Evolutionary conservation across 2,329 filamentous ascomycete species (phyloP), one percentile per base, ranked within the genome.

Genomic region (Xylaria polymorpha): DNA sequence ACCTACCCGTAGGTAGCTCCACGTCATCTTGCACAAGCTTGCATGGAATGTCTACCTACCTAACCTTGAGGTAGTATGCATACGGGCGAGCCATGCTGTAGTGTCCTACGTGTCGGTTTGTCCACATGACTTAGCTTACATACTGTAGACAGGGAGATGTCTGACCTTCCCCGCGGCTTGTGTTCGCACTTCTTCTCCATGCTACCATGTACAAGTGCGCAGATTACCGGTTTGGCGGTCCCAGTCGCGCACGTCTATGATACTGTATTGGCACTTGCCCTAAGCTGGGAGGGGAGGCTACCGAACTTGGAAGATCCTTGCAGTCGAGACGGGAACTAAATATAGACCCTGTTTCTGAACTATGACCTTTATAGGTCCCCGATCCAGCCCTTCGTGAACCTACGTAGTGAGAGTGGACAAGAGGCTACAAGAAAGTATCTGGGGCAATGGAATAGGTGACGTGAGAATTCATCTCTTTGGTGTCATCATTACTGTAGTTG

Each of bases 31-130:
- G 64, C 61, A 53, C 66, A 35, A 60, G 51, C 57, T 32, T 35
- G 25, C 46, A 62, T 57, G 58, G 20, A 20, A 44, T 50, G 41
- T 43, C n/a, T 55, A 43, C 53, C 44, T 53, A 43, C 53, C 44
- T 53, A 35, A 29, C 51, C 18, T 43, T 32, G 48, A 61, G 50
- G 67, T 70, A 56, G 64, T 12, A 70, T 70, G 70, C 67, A 71
- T 67, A 46, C 22, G 41, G 48, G 44, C 58, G 58, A 46, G 58
- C 61, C 35, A 66, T 57, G 64, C 61, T 68, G 67, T 70, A 56
- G 67, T 71, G 64, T 51, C 67, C 64, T 72, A 72, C 70, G 70
- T 72, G 63, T 70, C 58, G 64, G 56, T 68, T 64, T 61, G 64
- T 61, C 46, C 70, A 72, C 70, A 70, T 72, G 70, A 72, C 70